Base-by-base conservation (phyloP, 1,284 basidiomycete species). In the Sanghuangporus weigelae region DNA sequence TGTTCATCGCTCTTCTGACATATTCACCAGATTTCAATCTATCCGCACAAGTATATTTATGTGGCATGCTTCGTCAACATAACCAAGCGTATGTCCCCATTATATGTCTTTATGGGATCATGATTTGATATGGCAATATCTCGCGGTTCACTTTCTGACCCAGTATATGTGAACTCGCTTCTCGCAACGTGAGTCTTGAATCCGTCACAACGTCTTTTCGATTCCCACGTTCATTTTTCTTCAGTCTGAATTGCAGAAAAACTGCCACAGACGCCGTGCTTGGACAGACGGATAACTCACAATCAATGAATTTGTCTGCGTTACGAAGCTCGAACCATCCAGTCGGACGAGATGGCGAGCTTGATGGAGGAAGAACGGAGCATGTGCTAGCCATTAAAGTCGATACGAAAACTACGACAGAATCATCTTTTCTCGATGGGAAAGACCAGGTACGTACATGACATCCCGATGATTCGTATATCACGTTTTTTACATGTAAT, bases 1-100 rank as follows among this genome's bases (percentile, higher is more conserved):
- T 35, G 12, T 35, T n/a, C 31, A 56, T 21, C 8, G 4, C n/a
- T 35, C 2, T 36, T 49, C n/a, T 46, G 49, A 21, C 21, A 35
- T 44, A 0, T 19, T 44, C n/a, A 14, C 14, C 12, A 44, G 42
- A 2, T 44, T 14, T 44, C 42, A 14, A 19, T 19, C 35, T 36
- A 35, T 31, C 16, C 23, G 8, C 16, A 19, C 14, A 62, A 72
- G 62, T 71, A 73, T 61, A 56, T 73, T 35, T 73, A 72, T 70
- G 55, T 73, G 23, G 67, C 69, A 55, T 72, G 73, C 67, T 73
- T 73, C 67, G 73, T 71, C 70, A 68, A 72, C 53, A 68, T 74
- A 63, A 71, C 72, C n/a, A 74, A 73, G 68, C 69, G 73, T 72
- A 60, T 50, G 68, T 66, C 10, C 7, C 42, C 14, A 23, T 31